phyloP scores from a whole-genome alignment of 2,329 filamentous ascomycete genomes.

The Stachybotrys chartarum region DNA sequence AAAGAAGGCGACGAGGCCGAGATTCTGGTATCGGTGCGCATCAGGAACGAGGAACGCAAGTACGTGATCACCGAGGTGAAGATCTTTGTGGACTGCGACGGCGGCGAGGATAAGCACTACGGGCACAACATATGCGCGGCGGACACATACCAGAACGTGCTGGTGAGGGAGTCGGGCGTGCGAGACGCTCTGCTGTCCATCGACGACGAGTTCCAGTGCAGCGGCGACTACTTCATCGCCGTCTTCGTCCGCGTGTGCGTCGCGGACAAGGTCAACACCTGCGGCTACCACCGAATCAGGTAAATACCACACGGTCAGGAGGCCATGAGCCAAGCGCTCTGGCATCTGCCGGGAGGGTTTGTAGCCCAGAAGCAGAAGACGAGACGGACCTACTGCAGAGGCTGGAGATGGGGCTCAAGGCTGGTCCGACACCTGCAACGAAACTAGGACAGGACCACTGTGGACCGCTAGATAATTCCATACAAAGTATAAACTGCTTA shows the following conservation, averaged over 20 bases:
- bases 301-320: background rate
- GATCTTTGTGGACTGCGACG: conserved; percentile 10
- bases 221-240: conserved; percentile 13
- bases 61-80: conserved; percentile 7
- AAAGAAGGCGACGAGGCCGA: conserved; percentile 5
- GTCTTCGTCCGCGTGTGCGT: conserved; percentile 16
- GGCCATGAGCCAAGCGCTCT: too few species aligned
- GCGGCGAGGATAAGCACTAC: conserved; percentile 5
- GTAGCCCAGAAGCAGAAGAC: too few species aligned
- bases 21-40: conserved; percentile 8
- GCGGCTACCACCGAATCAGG: background rate
- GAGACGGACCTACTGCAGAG: too few species aligned
- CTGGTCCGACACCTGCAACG: too few species aligned
- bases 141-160: conserved; percentile 10
- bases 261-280: conserved; percentile 2
- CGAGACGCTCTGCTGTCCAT: conserved; percentile 10
- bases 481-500: too few species aligned
- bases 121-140: conserved; percentile 13
- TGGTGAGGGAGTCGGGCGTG: conserved; percentile 11
- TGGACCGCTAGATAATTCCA: too few species aligned
- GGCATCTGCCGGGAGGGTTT: too few species aligned
- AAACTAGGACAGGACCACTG: too few species aligned
- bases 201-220: conserved; percentile 13
- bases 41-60: conserved; percentile 6
- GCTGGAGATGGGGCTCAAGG: too few species aligned